Evolutionary conservation across 2,329 filamentous ascomycete species (phyloP).

Genomic region (Madurella mycetomatis): DNA sequence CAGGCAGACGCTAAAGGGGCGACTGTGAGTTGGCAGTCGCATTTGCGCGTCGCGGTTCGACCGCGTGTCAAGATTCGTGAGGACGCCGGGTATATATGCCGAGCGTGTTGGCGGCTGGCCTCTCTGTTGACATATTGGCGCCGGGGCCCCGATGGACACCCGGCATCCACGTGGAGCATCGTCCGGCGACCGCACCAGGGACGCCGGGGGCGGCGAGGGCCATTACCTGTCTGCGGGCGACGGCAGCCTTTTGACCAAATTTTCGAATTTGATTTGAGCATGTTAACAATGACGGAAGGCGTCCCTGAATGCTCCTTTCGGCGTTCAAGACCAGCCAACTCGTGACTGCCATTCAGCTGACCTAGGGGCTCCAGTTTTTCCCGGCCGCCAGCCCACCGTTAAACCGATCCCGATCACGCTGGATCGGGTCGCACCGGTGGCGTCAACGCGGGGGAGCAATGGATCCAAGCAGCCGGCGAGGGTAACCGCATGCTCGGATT

Average conservation of each 20-base stretch:
- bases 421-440: constrained; percentile 11
- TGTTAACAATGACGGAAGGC: no score
- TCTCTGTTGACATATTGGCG: neutral
- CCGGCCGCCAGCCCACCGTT: neutral
- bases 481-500: neutral
- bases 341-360: neutral
- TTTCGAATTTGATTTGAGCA: no score
- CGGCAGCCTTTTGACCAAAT: no score
- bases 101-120: constrained; percentile 1
- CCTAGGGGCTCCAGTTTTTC: neutral
- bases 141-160: constrained; percentile 2
- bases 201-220: no score
- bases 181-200: no score
- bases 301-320: no score
- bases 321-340: neutral
- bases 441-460: neutral
- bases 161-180: constrained; percentile 13
- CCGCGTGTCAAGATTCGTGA: constrained; percentile 14
- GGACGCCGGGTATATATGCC: neutral
- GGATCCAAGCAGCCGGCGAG: neutral
- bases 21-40: constrained; percentile 12
- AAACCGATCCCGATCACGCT: neutral
- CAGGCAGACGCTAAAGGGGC: neutral
- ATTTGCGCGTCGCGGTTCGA: neutral
- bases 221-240: no score